Conservation (phyloP, 2,329 filamentous ascomycete genomes). For the Pleomassaria siparia region DNA sequence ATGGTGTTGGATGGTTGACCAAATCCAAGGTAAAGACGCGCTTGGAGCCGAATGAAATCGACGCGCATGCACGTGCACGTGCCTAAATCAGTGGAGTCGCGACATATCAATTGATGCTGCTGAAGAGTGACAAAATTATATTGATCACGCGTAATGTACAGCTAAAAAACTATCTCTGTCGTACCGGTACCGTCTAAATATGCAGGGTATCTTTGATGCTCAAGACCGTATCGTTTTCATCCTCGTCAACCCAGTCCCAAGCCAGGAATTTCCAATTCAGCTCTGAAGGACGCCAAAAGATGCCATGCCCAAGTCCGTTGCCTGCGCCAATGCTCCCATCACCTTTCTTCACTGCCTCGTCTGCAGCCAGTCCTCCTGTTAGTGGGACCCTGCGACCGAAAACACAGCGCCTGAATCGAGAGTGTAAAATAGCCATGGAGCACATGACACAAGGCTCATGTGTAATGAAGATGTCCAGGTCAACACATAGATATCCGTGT, state of each 20-base stretch:
- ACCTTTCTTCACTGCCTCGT: conserved; percentile 42
- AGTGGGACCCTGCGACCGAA: conserved; percentile 77
- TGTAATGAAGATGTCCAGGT: conserved; percentile 89
- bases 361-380: conserved; percentile 81
- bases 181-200: conserved; percentile 20
- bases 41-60: not conserved
- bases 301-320: conserved; percentile 54
- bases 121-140: not conserved
- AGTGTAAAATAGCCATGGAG: conserved; percentile 94
- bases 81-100: not conserved
- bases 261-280: conserved; percentile 84
- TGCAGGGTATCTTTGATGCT: conserved; percentile 31
- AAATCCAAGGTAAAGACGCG: conserved; percentile 5
- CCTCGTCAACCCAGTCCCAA: conserved; percentile 65
- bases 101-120: not conserved
- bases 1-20: conserved; percentile 2
- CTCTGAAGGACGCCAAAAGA: conserved; percentile 69
- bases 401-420: conserved; percentile 82
- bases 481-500: conserved; percentile 91
- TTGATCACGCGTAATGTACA: not conserved
- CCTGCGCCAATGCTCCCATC: conserved; percentile 9
- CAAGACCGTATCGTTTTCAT: conserved; percentile 9
- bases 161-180: not conserved
- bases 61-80: conserved; percentile 8
- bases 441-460: conserved; percentile 98